phyloP scores from a whole-genome alignment of 495 filamentous ascomycete genomes.

The Tuber brumale region DNA sequence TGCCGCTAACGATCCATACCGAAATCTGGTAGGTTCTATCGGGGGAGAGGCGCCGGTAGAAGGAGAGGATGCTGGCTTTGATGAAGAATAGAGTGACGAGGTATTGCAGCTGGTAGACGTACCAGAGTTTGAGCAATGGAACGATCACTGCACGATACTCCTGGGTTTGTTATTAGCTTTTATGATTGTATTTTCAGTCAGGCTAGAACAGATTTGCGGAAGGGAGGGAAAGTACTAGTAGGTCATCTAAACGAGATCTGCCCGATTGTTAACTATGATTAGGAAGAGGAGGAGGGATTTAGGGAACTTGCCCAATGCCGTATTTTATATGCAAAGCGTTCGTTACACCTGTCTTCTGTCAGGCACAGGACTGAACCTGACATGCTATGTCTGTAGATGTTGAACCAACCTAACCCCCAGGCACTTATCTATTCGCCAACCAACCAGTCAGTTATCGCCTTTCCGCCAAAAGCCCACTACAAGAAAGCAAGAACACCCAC shows the following conservation, averaged over 20 bases:
- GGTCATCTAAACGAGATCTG: conserved; percentile 8
- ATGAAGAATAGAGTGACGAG: conserved; percentile 26
- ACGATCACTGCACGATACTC: conserved; percentile 15
- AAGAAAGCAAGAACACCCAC: conserved; percentile 8
- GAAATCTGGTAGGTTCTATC: conserved; percentile 28
- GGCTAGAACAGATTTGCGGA: background rate
- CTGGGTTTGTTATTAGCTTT: background rate
- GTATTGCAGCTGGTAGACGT: conserved; percentile 33
- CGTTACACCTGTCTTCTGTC: conserved; percentile 5
- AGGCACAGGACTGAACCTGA: background rate
- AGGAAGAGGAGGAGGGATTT: background rate
- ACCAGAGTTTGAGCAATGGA: conserved; percentile 32
- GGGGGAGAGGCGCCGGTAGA: conserved; percentile 40
- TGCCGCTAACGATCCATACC: conserved; percentile 30
- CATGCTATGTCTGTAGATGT: background rate
- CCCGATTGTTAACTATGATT: background rate
- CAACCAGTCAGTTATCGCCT: background rate
- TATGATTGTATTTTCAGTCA: background rate
- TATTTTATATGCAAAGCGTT: conserved; percentile 31
- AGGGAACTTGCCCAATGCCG: conserved; percentile 23
- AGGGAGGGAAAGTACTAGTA: background rate
- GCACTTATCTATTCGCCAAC: conserved; percentile 12
- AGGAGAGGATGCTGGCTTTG: conserved; percentile 40
- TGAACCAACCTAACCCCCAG: conserved; percentile 18
- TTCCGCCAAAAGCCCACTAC: background rate